Conservation (phyloP, 148 eudicot species). For the Rhododendron molle region DNA sequence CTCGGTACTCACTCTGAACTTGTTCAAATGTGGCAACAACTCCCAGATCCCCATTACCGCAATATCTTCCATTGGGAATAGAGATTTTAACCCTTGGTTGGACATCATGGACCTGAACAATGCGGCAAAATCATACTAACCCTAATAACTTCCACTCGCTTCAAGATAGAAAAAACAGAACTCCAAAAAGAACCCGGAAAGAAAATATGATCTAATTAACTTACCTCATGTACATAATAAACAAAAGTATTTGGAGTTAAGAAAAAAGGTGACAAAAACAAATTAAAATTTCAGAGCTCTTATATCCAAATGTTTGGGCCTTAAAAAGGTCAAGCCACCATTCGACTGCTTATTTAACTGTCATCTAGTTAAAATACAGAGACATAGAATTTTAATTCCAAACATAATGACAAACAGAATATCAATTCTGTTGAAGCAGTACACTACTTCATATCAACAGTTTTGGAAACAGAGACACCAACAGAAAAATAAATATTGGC, state of each 20-base stretch:
- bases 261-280: too few species aligned
- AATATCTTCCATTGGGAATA: conserved; percentile 91
- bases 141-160: background rate
- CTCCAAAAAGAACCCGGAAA: conserved; percentile 1
- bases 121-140: background rate
- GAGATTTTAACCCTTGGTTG: conserved; percentile 62
- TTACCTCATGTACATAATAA: background rate
- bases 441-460: background rate
- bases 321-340: too few species aligned
- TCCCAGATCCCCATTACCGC: conserved; percentile 98
- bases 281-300: too few species aligned
- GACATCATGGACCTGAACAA: conserved; percentile 63
- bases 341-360: too few species aligned
- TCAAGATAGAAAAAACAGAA: background rate
- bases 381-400: too few species aligned
- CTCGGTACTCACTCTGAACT: conserved; percentile 57
- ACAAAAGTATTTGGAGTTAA: too few species aligned
- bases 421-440: background rate
- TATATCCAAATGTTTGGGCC: too few species aligned
- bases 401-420: background rate
- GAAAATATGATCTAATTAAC: background rate
- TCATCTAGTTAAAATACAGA: too few species aligned
- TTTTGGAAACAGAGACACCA: background rate
- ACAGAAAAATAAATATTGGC: background rate
- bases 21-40: conserved; percentile 76